Evolutionary conservation across 2,329 filamentous ascomycete species (phyloP), one percentile per base, ranked within the genome.

Genomic region (Chaetoscypha palmicola): DNA sequence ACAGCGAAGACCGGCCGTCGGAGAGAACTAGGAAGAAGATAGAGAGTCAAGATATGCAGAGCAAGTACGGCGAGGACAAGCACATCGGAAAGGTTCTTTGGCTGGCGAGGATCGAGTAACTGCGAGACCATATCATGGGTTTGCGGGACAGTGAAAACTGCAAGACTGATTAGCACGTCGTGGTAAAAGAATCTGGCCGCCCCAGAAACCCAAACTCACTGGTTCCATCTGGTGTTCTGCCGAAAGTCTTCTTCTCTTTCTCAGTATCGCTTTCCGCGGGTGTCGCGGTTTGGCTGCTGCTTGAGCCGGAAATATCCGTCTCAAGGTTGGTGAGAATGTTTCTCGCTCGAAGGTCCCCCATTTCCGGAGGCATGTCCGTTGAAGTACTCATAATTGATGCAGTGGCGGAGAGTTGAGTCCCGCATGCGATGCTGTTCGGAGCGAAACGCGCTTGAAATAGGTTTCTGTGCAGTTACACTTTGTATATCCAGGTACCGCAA

Each of bases 91-190:
- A 94, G 64, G 63, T 97, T 97, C 73, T 98, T 98, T 41, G 92
- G 89, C 63, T 97, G 85, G 54, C 85, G 86, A 40, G 92, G 92
- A 58, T 94, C 92, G 57, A 98, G 79, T 43, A 98, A 77, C 68
- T 97, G 92, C 40, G 91, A 94, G 57, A 98, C 91, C 92, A 98
- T 97, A 68, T 98, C 92, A 72, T 96, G 89, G 45, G 92, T 98
- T 50, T 88, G 83, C 37, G 92, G 92, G 43, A 98, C 92, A 46
- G 88, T 84, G 63, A 98, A 98, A 58, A 95, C 92, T 97, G 60
- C 37, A 36, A n/a, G 33, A 5, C 16, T 32, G 14, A 20, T 43
- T 38, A n/a, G n/a, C n/a, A n/a, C n/a, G n/a, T n/a, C n/a, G n/a
- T n/a, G n/a, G n/a, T n/a, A n/a, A n/a, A n/a, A n/a, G n/a, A n/a